Evolutionary conservation across 306 rosid genomes (phyloP).

Genomic region (Sindora glabra): DNA sequence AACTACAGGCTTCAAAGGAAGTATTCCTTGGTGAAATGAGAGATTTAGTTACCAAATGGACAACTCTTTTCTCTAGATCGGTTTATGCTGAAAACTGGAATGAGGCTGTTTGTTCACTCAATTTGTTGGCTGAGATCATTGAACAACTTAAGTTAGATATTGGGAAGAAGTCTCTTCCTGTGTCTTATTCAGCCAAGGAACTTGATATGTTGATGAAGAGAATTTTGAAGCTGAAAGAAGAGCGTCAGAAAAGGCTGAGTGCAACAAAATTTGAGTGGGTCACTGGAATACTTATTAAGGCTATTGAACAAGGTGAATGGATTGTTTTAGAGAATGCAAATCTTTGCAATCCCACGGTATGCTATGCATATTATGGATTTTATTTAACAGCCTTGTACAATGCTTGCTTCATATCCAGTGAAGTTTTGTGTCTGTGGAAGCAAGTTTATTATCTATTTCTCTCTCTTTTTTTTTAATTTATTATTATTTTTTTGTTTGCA

Average conservation of each 20-base stretch:
- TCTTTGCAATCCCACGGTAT: constrained; percentile 88
- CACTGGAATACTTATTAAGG: constrained; percentile 62
- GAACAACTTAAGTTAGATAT: constrained; percentile 37
- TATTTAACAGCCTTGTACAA: neutral
- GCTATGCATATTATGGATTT: constrained; percentile 5
- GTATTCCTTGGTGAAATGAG: constrained; percentile 20
- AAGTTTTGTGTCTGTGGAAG: too few species aligned
- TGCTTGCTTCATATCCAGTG: constrained; percentile 7
- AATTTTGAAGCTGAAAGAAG: constrained; percentile 53
- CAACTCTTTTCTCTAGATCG: constrained; percentile 31
- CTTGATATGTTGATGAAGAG: constrained; percentile 47
- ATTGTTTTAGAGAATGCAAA: constrained; percentile 89
- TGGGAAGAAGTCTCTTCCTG: constrained; percentile 16
- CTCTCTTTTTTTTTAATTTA: neutral
- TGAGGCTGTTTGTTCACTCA: constrained; percentile 38
- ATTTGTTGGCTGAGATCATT: constrained; percentile 46
- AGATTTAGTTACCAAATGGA: constrained; percentile 46
- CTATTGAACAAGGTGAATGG: constrained; percentile 94
- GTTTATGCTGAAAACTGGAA: constrained; percentile 36
- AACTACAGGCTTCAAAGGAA: constrained; percentile 31
- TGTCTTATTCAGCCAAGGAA: constrained; percentile 36
- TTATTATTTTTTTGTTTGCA: constrained; percentile 11
- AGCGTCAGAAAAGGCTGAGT: constrained; percentile 31
- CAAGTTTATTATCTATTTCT: too few species aligned
- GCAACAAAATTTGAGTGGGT: constrained; percentile 92